Base-by-base conservation (phyloP, 495 filamentous ascomycete genomes). In the Neurospora sublineolata region DNA sequence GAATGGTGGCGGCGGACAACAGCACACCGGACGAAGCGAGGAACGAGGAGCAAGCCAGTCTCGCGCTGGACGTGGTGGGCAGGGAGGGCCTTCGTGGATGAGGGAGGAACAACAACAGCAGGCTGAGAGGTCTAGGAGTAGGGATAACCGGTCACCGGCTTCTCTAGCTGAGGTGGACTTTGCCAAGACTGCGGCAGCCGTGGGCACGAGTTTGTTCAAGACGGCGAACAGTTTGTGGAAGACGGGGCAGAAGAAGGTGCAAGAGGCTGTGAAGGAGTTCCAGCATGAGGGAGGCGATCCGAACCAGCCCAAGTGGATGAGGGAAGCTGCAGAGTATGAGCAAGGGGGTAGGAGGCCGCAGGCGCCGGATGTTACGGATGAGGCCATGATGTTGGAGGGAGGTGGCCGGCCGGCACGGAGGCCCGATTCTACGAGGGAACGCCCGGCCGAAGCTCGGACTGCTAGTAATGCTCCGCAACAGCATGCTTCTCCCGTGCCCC, bases 171-270 rank as follows among this genome's bases (percentile, higher is more conserved):
- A 97, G 37, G 89, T 83, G 70, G 95, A 97, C 73, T 85, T 96
- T 44, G 84, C 92, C 0, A 92, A 94, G 72, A 85, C 89, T 18
- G 95, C 95, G 12, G 88, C 93, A 14, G 91, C 92, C 72, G 84
- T 97, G 77, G 91, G 95, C 20, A 91, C 85, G 39, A 97, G 88
- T 73, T 79, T 98, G 14, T 87, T 97, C 77, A 98, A 98, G 77
- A 93, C 93, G n/a, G 95, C 96, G 1, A 94, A 93, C 74, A 92
- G 91, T 3, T 79, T 98, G 3, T 99, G 95, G 95, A 99, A 97
- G 79, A 90, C 90, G 7, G 90, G 94, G 3, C 93, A 92, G 75
- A 98, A 97, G 80, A 94, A 92, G 77, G 89, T 98, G n/a, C 94
- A 97, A 76, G 93, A 93, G 78, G 95, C 93, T 16, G 92, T 99